Base-by-base conservation (phyloP, 1,284 basidiomycete genomes). In the Serendipita sp. region DNA sequence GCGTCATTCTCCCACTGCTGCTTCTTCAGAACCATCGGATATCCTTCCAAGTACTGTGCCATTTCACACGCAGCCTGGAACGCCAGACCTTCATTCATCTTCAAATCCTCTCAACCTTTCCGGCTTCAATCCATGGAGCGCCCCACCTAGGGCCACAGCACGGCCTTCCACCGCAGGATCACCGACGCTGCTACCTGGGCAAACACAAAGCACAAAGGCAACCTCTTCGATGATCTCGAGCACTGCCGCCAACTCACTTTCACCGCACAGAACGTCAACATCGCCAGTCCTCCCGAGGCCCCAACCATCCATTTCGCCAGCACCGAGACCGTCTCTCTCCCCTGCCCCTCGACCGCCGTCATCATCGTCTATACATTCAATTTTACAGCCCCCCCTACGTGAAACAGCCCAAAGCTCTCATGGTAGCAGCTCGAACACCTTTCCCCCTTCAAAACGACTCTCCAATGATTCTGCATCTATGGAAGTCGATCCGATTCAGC, bases 91-190 rank as follows among this genome's bases (percentile, higher is more conserved):
- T 10, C 53, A 22, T 35, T 32, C 12, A 34, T 29, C 53, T n/a
- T 10, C 53, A 34, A 53, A 26, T 26, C 32, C 53, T n/a, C 29
- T 58, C 4, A 32, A n/a, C 29, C 53, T 10, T n/a, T 29, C 53
- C 10, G 53, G 53, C n/a, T 58, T 58, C 29, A 58, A 58, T 32
- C 53, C 53, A 58, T 58, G 53, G 53, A 58, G 53, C 32, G 53
- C 53, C 10, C 26, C 26, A 22, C 53, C 53, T 8, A 26, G 53
- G 8, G 10, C 53, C 5, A 32, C 53, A 32, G 17, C 45, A 10
- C 53, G 53, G 4, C 53, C 53, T 10, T 58, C 17, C 10, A 30
- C 53, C 29, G 29, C 29, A 32, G n/a, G 22, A 30, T 35, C 53
- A 26, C 32, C 26, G 15, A 22, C 26, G 10, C 8, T n/a, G 34